Base-by-base conservation (phyloP, 805 yeast genomes). In the Candida bentonensis region DNA sequence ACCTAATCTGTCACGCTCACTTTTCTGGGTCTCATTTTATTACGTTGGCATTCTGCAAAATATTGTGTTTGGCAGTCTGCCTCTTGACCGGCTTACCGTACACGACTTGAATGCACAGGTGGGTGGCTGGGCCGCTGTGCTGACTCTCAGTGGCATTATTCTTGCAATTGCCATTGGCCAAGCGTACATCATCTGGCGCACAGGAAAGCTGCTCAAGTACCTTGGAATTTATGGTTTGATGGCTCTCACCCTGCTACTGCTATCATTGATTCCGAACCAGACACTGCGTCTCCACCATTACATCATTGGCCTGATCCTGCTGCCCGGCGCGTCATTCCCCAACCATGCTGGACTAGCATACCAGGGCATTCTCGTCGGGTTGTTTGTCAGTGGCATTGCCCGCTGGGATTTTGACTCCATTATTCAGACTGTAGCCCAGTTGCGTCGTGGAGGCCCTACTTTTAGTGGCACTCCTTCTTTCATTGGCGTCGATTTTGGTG, bases 321-420 rank as follows among this genome's bases (percentile, higher is more conserved):
- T 88, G 2, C 95, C 95, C 0, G 96, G 95, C 0, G 84, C 95
- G 36, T 88, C 92, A 0, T 57, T 73, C 34, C 50, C 54, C 40
- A 60, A 65, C 17, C 51, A 63, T 3, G 53, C 62, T 9, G 54
- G 61, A 15, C 67, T 82, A 51, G 53, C 81, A 5, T 81, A 84
- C 56, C 96, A 88, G 58, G 97, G 96, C 2, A 72, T 89, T 1
- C 64, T 89, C 21, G 58, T 85, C 0, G 98, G 96, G 0, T 65
- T 89, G 40, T 70, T 82, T 42, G 67, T 87, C 3, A 81, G 88
- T 21, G 98, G 98, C 0, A 77, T 85, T 1, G 76, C 94, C 0
- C 67, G 94, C 45, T 89, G 98, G 98, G 96, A 92, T 45, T 78
- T 82, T 54, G 96, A 94, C 2, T 78, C 95, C 13, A 76, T 89